These are phyloP conservation scores for Adansonia grandidieri DNA, from an alignment of 441 rosid species.

Conservation along the genomic window DNA sequence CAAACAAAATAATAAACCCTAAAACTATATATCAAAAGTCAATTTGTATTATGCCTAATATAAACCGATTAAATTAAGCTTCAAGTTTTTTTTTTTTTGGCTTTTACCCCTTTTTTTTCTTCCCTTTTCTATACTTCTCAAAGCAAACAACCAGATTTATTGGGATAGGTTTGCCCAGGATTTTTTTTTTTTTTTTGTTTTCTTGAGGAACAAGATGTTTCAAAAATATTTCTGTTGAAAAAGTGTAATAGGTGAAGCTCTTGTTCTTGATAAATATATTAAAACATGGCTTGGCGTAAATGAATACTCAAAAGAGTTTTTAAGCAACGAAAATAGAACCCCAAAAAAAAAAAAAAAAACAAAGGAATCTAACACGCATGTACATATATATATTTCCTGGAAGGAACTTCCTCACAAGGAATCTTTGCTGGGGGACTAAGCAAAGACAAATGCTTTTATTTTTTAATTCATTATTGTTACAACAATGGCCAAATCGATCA, in stretches of 20 bases:
- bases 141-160: background rate
- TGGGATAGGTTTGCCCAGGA: background rate
- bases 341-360: background rate
- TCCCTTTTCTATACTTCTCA: background rate
- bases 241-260: background rate
- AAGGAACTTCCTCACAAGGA: background rate
- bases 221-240: background rate
- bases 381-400: background rate
- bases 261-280: background rate
- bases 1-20: too few relatives aligned
- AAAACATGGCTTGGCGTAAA: background rate
- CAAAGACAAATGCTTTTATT: too few relatives aligned
- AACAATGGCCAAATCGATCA: background rate
- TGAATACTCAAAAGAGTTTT: background rate
- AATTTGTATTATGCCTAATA: too few relatives aligned
- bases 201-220: background rate
- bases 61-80: too few relatives aligned
- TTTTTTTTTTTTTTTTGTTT: background rate
- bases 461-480: too few relatives aligned
- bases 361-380: background rate
- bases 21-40: too few relatives aligned
- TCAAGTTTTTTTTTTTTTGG: too few relatives aligned
- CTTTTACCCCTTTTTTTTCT: background rate
- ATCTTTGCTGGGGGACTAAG: background rate
- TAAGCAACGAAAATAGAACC: background rate